Evolutionary conservation across 2,329 filamentous ascomycete genomes (phyloP).

Genomic region (Herpotrichia juniperi): DNA sequence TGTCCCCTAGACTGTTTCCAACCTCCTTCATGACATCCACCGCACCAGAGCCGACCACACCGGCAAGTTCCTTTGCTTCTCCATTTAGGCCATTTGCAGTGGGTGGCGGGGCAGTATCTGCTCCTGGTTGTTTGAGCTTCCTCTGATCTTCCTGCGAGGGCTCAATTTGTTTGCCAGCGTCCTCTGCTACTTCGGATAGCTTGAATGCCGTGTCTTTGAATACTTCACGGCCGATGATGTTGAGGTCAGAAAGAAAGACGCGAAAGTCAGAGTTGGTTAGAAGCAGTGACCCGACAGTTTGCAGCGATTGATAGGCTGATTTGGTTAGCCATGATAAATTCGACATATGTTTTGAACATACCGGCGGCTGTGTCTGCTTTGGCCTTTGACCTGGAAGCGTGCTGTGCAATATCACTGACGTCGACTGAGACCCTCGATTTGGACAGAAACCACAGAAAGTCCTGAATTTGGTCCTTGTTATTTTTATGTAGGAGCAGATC

Average conservation of each 20-base stretch:
- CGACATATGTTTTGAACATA: conserved; percentile 42
- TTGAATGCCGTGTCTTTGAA: conserved; percentile 86
- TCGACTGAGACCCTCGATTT: conserved; percentile 76
- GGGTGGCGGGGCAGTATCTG: conserved; percentile 59
- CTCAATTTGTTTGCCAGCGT: conserved; percentile 75
- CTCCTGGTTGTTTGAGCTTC: conserved; percentile 58
- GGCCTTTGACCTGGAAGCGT: conserved; percentile 67
- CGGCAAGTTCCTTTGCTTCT: conserved; percentile 51
- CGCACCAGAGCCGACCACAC: conserved; percentile 53
- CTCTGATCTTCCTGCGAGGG: conserved; percentile 68
- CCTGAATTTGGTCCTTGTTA: conserved; percentile 81
- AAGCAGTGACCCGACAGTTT: conserved; percentile 82
- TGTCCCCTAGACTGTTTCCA: conserved; percentile 73
- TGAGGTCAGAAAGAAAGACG: conserved; percentile 80
- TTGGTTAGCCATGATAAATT: conserved; percentile 16
- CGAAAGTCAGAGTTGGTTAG: conserved; percentile 91
- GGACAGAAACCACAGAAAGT: conserved; percentile 84
- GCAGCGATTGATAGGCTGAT: conserved; percentile 78
- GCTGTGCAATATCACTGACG: conserved; percentile 65
- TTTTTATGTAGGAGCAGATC: conserved; percentile 86
- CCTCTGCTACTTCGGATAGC: conserved; percentile 74
- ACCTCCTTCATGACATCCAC: conserved; percentile 62
- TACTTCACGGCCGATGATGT: conserved; percentile 79
- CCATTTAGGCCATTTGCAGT: conserved; percentile 66
- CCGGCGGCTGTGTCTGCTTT: conserved; percentile 75